phyloP scores from a whole-genome alignment of 2,329 filamentous ascomycete genomes.

The Talaromyces sp. region DNA sequence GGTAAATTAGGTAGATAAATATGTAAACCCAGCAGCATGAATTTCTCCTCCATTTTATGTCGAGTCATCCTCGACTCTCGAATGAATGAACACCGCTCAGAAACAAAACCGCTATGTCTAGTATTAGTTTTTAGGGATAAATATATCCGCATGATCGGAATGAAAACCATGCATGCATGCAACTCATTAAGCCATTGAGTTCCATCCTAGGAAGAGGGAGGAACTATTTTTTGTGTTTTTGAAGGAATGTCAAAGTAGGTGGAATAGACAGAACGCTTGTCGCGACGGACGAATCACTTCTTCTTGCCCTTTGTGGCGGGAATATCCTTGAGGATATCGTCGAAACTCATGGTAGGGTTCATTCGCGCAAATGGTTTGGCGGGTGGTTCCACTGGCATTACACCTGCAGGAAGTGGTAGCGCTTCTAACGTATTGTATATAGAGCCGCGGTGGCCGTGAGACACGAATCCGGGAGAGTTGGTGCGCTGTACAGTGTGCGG shows the following conservation, averaged over 20 bases:
- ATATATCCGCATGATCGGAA: conserved; percentile 1
- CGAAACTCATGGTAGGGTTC: conserved; percentile 52
- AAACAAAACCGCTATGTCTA: conserved; percentile 7
- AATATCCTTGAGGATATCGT: conserved; percentile 47
- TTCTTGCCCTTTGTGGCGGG: conserved; percentile 35
- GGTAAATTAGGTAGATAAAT: background rate
- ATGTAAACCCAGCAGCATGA: background rate
- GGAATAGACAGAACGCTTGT: background rate
- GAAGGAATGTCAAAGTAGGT: background rate
- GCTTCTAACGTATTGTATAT: conserved; percentile 49
- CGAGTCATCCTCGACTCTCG: background rate
- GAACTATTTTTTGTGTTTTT: background rate
- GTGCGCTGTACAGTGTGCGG: conserved; percentile 37
- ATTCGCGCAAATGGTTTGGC: conserved; percentile 41
- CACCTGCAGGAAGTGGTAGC: conserved; percentile 43
- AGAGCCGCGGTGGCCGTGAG: conserved; percentile 43
- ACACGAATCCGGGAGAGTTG: conserved; percentile 32
- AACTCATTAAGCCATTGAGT: conserved; percentile 12
- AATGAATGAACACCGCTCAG: background rate
- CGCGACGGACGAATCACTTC: conserved; percentile 26
- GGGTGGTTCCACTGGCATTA: conserved; percentile 42
- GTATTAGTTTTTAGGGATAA: conserved; percentile 7
- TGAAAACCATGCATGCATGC: background rate
- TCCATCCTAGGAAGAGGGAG: background rate
- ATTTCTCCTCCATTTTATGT: background rate